A percentile compares a stretch with the other conserved stretches of the same genome.
Conservation (phyloP, 495 filamentous ascomycete genomes). For the Lasiosphaeriaceae sp. region DNA sequence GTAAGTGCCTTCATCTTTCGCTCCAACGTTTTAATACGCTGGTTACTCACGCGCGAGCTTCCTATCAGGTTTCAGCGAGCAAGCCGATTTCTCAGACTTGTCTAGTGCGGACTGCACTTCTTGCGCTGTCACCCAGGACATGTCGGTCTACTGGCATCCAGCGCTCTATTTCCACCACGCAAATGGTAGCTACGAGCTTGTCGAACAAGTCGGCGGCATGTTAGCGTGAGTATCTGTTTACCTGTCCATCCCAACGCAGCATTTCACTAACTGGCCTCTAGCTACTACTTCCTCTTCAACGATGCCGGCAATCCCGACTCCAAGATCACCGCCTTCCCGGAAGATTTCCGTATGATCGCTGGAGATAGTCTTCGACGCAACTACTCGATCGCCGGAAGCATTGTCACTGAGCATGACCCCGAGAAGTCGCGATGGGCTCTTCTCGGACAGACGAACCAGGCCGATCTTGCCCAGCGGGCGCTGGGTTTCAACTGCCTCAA, state of each 20-base stretch:
- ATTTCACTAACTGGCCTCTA: background rate
- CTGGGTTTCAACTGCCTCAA: constrained; percentile 91
- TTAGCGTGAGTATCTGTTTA: constrained; percentile 46
- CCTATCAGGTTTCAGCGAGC: constrained; percentile 44
- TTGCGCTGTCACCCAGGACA: constrained; percentile 60
- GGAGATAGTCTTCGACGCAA: constrained; percentile 66
- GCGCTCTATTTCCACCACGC: constrained; percentile 58
- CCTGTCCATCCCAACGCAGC: background rate
- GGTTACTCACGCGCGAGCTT: background rate
- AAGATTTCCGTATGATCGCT: constrained; percentile 80
- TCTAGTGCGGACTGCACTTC: constrained; percentile 55
- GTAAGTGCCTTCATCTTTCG: constrained; percentile 29
- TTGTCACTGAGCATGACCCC: constrained; percentile 56
- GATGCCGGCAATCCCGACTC: constrained; percentile 41
- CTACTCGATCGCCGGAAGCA: constrained; percentile 56
- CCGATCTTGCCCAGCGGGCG: constrained; percentile 70
- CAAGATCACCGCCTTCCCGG: constrained; percentile 67
- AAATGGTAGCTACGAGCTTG: constrained; percentile 37
- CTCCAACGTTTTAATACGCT: constrained; percentile 1
- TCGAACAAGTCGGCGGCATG: constrained; percentile 58
- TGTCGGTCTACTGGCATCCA: constrained; percentile 68
- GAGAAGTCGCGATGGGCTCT: constrained; percentile 65
- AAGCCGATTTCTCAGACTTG: constrained; percentile 47
- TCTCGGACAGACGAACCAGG: constrained; percentile 56
- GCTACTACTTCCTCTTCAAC: constrained; percentile 71